Evolutionary conservation across 352 stramenopile genomes (phyloP), one percentile per base, ranked within the genome.

Genomic region (Blastocystis hominis): DNA sequence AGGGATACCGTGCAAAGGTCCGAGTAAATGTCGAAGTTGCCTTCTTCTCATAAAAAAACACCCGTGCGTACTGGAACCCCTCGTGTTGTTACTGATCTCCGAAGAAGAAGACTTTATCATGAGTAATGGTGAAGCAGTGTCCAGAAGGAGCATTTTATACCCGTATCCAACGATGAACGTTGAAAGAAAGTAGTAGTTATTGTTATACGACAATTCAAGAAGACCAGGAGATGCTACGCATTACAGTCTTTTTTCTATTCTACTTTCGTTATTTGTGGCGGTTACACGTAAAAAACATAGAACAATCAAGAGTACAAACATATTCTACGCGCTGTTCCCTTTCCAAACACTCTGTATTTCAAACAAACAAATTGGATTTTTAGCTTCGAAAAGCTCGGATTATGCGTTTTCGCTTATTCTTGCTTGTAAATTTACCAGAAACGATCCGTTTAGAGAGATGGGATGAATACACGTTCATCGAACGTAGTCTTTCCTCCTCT

Each of bases 21-120:
- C 13, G 70, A 46, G 55, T 46, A 24, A 6, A 80, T 36, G 6
- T 80, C 13, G 20, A 61, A 80, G 24, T 17, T 36, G n/a, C 15
- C 70, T 80, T n/a, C 56, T 13, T 0, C 6, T 59, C 6, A 53
- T 38, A 78, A 56, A 78, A 9, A 6, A 20, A 4, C 68, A 15
- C n/a, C 1, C 3, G 9, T 40, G 36, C 46, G 38, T 77, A 77
- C 66, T 40, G n/a, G 24, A 53, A 77, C 5, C 9, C 36, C 24
- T 34, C 17, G 20, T 38, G 63, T 56, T 34, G n/a, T 24, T n/a
- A 53, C n/a, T 42, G 24, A 40, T 62, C 30, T 42, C 30, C 5
- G 70, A 80, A 42, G 70, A 80, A n/a, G 44, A 30, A 38, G 68
- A 78, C 30, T 44, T 80, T 9, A 54, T n/a, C 36, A 80, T 10